Evolutionary conservation across 192 early-diverging fungal species (phyloP).

Genomic region (Linnemannia exigua): DNA sequence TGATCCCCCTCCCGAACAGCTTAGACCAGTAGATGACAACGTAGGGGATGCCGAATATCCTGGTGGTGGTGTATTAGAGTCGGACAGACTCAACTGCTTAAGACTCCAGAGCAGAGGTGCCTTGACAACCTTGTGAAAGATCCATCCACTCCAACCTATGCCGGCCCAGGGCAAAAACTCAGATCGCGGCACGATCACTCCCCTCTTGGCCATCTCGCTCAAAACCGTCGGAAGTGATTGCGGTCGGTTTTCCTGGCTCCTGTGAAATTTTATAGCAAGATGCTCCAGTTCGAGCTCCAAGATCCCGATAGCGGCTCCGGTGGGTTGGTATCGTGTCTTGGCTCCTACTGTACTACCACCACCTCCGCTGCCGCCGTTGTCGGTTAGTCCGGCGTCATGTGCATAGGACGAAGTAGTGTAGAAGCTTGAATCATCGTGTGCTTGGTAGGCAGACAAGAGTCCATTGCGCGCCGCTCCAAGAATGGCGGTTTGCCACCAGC

Average conservation of each 20-base stretch:
- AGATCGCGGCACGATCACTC: slow-evolving; percentile 34
- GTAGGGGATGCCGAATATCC: slow-evolving; percentile 23
- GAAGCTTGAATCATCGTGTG: neutral
- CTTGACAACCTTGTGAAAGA: slow-evolving; percentile 53
- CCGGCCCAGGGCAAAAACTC: slow-evolving; percentile 56
- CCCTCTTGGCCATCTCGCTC: slow-evolving; percentile 37
- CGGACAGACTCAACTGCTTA: slow-evolving; percentile 41
- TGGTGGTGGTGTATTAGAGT: slow-evolving; percentile 20
- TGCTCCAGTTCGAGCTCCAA: slow-evolving; percentile 49
- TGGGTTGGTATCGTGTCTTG: slow-evolving; percentile 30
- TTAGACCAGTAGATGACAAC: slow-evolving; percentile 22
- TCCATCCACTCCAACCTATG: slow-evolving; percentile 48
- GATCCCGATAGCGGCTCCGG: slow-evolving; percentile 41
- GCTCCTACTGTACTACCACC: neutral
- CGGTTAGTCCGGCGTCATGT: neutral
- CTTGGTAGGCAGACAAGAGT: slow-evolving; percentile 31
- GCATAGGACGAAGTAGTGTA: neutral
- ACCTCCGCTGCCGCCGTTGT: neutral
- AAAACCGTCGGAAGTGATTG: slow-evolving; percentile 34
- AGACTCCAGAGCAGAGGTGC: slow-evolving; percentile 48
- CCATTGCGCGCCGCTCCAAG: slow-evolving; percentile 53
- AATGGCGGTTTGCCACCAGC: slow-evolving; percentile 58
- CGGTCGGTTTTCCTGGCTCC: slow-evolving; percentile 23
- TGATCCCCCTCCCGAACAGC: neutral
- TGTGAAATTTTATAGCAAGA: slow-evolving; percentile 26